phyloP scores from a whole-genome alignment of 2,329 filamentous ascomycete species.

The Calonectria pauciramosa region DNA sequence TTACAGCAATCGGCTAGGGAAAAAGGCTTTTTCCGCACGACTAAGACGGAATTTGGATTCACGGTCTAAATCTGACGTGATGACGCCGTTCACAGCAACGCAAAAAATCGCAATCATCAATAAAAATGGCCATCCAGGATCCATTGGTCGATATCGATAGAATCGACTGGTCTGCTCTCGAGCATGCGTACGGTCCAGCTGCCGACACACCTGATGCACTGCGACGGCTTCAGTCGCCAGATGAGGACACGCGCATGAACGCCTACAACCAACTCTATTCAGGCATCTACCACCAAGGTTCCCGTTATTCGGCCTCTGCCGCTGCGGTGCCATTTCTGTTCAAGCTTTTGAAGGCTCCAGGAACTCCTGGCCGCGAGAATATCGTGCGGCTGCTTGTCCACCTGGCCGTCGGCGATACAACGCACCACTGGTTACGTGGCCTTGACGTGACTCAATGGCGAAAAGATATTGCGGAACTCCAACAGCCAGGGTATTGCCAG shows the following conservation, averaged over 20 bases:
- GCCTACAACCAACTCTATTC: neutral
- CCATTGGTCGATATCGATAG: neutral
- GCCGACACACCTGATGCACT: neutral
- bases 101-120: neutral
- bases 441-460: neutral
- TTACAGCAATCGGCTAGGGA: neutral
- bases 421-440: neutral
- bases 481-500: neutral
- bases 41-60: neutral
- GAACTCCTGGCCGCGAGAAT: neutral
- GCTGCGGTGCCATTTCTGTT: neutral
- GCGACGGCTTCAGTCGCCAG: neutral
- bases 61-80: neutral
- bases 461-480: neutral
- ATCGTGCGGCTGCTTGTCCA: neutral
- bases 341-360: neutral
- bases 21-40: neutral
- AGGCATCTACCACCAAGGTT: neutral
- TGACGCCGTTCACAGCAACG: neutral
- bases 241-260: neutral
- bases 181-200: neutral
- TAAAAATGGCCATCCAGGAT: neutral
- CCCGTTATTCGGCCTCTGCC: neutral
- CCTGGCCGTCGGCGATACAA: neutral
- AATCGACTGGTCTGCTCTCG: neutral